Base-by-base conservation (phyloP, 352 stramenopile genomes). In the Globisporangium sylvaticum region DNA sequence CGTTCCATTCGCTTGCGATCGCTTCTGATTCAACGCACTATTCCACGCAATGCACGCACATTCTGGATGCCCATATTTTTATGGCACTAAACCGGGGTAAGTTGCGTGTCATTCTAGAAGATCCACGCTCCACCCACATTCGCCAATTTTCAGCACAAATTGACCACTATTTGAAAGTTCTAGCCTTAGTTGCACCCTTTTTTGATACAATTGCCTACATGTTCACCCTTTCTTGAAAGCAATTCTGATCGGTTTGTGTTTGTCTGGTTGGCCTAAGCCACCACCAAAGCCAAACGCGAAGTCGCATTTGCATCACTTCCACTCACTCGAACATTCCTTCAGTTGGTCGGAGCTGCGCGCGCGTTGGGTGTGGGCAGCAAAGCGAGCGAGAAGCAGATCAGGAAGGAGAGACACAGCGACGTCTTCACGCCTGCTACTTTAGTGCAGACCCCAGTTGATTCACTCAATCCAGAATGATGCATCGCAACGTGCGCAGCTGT, bases 401-500 rank as follows among this genome's bases (percentile, higher is more conserved):
- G 24, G 25, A 37, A 18, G 18, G 50, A 34, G 52, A 57, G 25
- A 58, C 15, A 58, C 6, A 58, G 24, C 48, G 4, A 20, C 53
- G 53, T 25, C 53, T 14, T 39, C 53, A 48, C 39, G 5, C 15
- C 39, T 15, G 9, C 34, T 48, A 48, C 15, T 58, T 15, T 7
- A 25, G 46, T 8, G 10, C 20, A 32, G 22, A 0, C 9, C 9
- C 34, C 27, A 60, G 24, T 14, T 4, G 14, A 44, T 18, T 44
- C 15, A 44, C 15, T 9, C 31, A 27, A 15, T 9, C 15, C 32
- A 60, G 22, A 32, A 69, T 69, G 64, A 69, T 69, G 64, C 64
- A 64, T 63, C 56, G 55, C 56, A 69, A 64, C 56, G 32, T 69
- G 27, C 54, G 58, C n/a, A 53, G 64, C 20, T 31, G 55, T 1